phyloP scores from a whole-genome alignment of 371 early-diverging fungal genomes.

The Sporodiniella umbellata region DNA sequence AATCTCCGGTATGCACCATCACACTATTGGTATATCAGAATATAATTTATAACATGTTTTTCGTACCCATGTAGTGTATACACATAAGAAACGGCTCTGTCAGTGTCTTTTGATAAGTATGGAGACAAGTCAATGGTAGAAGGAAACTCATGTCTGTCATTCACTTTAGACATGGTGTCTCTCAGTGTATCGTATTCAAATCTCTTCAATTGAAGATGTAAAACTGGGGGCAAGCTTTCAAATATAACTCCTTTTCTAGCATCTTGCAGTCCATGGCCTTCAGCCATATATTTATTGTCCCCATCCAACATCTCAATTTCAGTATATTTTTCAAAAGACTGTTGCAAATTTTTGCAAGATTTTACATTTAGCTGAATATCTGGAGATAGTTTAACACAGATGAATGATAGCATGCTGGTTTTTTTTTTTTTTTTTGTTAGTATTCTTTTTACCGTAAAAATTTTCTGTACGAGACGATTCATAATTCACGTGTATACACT shows the following conservation, averaged over 20 bases:
- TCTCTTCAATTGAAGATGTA: slow-evolving; percentile 95
- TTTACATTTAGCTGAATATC: slow-evolving; percentile 94
- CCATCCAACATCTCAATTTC: slow-evolving; percentile 89
- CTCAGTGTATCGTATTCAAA: slow-evolving; percentile 93
- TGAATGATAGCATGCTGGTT: background rate
- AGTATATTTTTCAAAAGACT: slow-evolving; percentile 87
- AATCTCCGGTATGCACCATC: slow-evolving; percentile 94
- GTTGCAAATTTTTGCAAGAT: slow-evolving; percentile 75
- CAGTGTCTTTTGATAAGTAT: slow-evolving; percentile 66
- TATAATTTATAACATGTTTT: background rate
- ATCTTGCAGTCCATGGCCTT: slow-evolving; percentile 92
- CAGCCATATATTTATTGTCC: slow-evolving; percentile 95
- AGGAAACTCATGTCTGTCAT: slow-evolving; percentile 95
- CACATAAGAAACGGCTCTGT: slow-evolving; percentile 54
- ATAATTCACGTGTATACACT: slow-evolving; percentile 87
- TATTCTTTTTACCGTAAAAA: slow-evolving; percentile 29
- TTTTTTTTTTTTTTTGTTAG: too few species aligned
- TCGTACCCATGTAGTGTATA: slow-evolving; percentile 78
- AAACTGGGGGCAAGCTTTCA: slow-evolving; percentile 88
- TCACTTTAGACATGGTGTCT: slow-evolving; percentile 89
- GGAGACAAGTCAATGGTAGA: slow-evolving; percentile 76
- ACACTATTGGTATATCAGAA: slow-evolving; percentile 57
- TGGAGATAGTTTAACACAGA: background rate
- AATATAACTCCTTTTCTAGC: slow-evolving; percentile 97
- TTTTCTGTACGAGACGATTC: slow-evolving; percentile 84